Conservation (phyloP, 2,329 filamentous ascomycete genomes). For the Alternaria sp. region DNA sequence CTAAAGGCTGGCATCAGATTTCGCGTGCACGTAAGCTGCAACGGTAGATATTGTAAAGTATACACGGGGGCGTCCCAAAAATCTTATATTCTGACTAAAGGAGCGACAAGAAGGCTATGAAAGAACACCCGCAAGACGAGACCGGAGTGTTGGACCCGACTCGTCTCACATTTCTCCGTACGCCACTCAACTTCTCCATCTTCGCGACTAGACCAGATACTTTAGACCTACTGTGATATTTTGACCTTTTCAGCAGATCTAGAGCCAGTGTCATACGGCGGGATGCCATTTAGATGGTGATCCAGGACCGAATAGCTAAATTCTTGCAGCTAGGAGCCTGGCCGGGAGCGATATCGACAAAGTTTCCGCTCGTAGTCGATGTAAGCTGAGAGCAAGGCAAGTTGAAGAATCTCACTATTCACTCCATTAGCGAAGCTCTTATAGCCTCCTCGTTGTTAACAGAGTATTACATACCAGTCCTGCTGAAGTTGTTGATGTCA, state of each 20-base stretch:
- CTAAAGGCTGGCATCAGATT: background rate
- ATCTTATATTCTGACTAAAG: background rate
- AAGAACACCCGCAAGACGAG: background rate
- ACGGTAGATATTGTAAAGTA: background rate
- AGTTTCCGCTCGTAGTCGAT: slow-evolving; percentile 1
- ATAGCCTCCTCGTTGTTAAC: background rate
- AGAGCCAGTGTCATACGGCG: no score
- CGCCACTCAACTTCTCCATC: background rate
- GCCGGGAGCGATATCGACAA: slow-evolving; percentile 9
- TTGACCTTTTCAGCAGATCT: no score
- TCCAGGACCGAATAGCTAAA: slow-evolving; percentile 9
- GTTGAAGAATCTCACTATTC: slow-evolving; percentile 13
- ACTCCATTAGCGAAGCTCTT: background rate
- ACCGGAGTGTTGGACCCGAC: slow-evolving; percentile 10
- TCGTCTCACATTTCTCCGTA: background rate
- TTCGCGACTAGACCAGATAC: background rate
- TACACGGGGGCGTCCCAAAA: background rate
- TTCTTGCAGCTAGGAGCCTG: slow-evolving; percentile 4
- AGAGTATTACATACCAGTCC: background rate
- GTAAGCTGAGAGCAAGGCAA: slow-evolving; percentile 3
- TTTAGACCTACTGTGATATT: background rate
- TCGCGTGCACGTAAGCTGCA: background rate
- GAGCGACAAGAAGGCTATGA: slow-evolving; percentile 1
- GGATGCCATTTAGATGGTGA: slow-evolving; percentile 3
- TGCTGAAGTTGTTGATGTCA: slow-evolving; percentile 11